phyloP scores from a whole-genome alignment of 768 basidiomycete species.

The Plicaturopsis crispa region DNA sequence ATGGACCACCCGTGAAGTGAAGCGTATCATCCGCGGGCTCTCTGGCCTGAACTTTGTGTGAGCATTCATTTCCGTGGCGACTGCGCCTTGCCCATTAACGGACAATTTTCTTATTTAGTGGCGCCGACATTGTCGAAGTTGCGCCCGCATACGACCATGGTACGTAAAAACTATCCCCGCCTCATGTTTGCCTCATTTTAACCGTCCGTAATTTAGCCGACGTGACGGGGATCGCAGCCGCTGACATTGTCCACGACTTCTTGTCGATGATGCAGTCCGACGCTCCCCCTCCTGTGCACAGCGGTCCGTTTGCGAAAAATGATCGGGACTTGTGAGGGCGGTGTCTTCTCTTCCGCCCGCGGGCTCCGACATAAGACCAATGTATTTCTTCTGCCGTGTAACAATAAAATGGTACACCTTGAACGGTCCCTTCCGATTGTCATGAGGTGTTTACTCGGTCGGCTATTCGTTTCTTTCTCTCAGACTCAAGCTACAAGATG shows the following conservation, averaged over 20 bases:
- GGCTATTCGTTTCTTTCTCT: too few relatives aligned
- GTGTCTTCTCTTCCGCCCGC: too few relatives aligned
- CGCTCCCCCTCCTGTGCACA: too few relatives aligned
- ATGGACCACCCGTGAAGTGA: conserved; percentile 58
- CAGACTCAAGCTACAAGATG: too few relatives aligned
- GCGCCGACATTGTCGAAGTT: conserved; percentile 47
- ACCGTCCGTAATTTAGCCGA: conserved; percentile 19
- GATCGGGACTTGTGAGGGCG: too few relatives aligned
- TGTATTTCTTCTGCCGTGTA: too few relatives aligned
- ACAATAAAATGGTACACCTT: too few relatives aligned
- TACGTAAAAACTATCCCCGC: conserved; percentile 13
- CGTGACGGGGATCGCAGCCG: conserved; percentile 34
- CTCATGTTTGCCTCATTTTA: not conserved
- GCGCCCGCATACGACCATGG: conserved; percentile 48
- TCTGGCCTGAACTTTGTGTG: conserved; percentile 56
- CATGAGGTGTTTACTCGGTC: too few relatives aligned
- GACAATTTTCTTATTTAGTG: conserved; percentile 18
- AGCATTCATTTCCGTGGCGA: conserved; percentile 13
- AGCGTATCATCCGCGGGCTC: conserved; percentile 54
- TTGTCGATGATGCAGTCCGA: conserved; percentile 28
- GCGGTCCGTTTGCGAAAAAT: too few relatives aligned
- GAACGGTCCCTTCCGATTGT: too few relatives aligned
- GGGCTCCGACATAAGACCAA: too few relatives aligned
- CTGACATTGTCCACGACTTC: conserved; percentile 39
- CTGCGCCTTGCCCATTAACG: conserved; percentile 1